Evolutionary conservation across 148 eudicot genomes (phyloP).

Genomic region (Amaranthus palmeri): DNA sequence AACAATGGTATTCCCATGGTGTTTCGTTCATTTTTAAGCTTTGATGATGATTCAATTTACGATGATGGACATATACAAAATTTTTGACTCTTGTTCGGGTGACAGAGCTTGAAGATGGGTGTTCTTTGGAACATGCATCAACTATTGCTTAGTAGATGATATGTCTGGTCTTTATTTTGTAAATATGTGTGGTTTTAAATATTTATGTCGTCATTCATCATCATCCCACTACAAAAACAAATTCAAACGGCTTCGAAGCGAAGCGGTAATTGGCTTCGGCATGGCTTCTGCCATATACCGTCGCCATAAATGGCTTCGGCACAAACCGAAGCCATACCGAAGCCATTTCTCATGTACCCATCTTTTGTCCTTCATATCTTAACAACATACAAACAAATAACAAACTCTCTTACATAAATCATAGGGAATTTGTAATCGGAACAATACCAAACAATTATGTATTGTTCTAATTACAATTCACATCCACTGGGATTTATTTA

Average conservation of each 20-base stretch:
- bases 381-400: too few relatives aligned
- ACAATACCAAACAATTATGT: conserved; percentile 11
- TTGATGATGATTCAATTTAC: conserved; percentile 23
- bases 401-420: conserved; percentile 33
- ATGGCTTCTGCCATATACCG: too few relatives aligned
- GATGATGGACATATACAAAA: conserved; percentile 39
- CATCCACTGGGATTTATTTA: not conserved
- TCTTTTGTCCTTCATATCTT: not conserved
- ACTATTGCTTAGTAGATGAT: conserved; percentile 54
- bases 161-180: conserved; percentile 48
- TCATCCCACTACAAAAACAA: too few relatives aligned
- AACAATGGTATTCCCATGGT: conserved; percentile 24
- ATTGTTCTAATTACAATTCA: conserved; percentile 39
- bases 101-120: conserved; percentile 52
- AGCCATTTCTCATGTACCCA: conserved; percentile 19
- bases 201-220: conserved; percentile 6
- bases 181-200: conserved; percentile 35
- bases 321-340: too few relatives aligned
- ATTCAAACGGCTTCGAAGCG: too few relatives aligned
- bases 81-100: conserved; percentile 49
- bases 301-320: too few relatives aligned
- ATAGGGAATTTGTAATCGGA: conserved; percentile 19
- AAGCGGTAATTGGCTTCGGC: too few relatives aligned
- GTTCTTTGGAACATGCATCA: conserved; percentile 43
- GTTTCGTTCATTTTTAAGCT: conserved; percentile 30